phyloP scores from a whole-genome alignment of 164 flowering plant species.

The Santalum album region DNA sequence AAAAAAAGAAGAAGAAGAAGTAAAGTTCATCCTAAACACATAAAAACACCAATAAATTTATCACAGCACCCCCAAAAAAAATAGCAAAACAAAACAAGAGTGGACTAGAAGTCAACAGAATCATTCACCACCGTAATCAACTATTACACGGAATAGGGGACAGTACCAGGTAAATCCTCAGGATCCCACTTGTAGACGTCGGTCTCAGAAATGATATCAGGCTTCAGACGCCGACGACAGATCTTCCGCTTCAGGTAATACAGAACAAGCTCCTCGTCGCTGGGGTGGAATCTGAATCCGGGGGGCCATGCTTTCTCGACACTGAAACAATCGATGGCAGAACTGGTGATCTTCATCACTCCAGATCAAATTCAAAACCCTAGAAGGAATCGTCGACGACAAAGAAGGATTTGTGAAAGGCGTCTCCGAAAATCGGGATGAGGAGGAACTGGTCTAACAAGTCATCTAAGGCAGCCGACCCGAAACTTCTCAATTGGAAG shows the following conservation, averaged over 20 bases:
- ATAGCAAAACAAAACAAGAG: not conserved
- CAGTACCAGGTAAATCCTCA: constrained; percentile 57
- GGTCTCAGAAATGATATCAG: constrained; percentile 35
- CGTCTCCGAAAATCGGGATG: no score
- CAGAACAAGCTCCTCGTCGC: constrained; percentile 58
- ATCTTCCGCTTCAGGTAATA: constrained; percentile 58
- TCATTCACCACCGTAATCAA: no score
- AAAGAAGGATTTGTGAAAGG: no score
- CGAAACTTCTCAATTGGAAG: no score
- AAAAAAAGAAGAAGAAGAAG: no score
- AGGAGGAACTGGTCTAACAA: no score
- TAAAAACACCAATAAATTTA: not conserved
- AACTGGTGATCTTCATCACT: not conserved
- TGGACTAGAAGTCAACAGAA: no score
- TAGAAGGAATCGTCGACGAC: no score
- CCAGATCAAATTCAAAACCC: no score
- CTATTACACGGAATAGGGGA: no score
- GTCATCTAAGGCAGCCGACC: no score
- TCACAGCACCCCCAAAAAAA: not conserved
- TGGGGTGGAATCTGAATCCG: constrained; percentile 63
- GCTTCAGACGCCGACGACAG: constrained; percentile 24
- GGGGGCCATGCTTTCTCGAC: constrained; percentile 32
- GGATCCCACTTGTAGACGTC: constrained; percentile 70
- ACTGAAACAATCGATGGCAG: not conserved
- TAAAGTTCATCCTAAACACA: not conserved